phyloP scores from a whole-genome alignment of 1,284 basidiomycete species.

The Fomitopsis betulina region DNA sequence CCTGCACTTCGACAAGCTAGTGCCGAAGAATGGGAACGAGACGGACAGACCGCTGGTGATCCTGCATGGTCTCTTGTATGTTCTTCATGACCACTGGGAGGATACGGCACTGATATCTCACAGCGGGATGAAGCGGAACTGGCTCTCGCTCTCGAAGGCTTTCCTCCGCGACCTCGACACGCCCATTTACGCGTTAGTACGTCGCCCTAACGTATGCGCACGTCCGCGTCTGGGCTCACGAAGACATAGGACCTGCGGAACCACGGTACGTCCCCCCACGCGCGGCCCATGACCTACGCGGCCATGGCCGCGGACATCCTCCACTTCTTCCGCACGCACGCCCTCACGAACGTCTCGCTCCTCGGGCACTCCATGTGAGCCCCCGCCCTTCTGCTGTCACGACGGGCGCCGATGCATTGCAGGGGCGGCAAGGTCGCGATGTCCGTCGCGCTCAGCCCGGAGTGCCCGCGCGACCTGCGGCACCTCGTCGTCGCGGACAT shows the following conservation, averaged over 20 bases:
- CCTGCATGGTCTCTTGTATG: constrained; percentile 65
- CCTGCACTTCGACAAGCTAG: constrained; percentile 38
- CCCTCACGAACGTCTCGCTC: constrained; percentile 58
- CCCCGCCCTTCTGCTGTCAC: constrained; percentile 2
- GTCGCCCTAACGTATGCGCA: constrained; percentile 15
- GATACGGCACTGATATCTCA: background rate
- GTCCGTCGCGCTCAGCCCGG: constrained; percentile 63
- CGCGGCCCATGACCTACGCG: constrained; percentile 62
- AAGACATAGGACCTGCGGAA: constrained; percentile 71
- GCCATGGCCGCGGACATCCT: constrained; percentile 73
- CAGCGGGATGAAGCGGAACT: constrained; percentile 81
- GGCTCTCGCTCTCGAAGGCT: constrained; percentile 65
- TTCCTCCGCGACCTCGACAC: constrained; percentile 52
- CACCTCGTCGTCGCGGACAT: constrained; percentile 82
- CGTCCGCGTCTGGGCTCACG: background rate
- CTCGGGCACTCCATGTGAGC: constrained; percentile 83
- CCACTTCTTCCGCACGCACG: constrained; percentile 49
- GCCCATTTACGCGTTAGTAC: constrained; percentile 72
- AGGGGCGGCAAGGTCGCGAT: constrained; percentile 90
- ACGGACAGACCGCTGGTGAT: constrained; percentile 50
- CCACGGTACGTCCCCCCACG: constrained; percentile 77
- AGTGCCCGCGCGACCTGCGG: constrained; percentile 44
- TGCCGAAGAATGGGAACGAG: constrained; percentile 36
- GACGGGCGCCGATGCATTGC: background rate
- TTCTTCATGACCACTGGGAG: background rate